Evolutionary conservation across 768 basidiomycete genomes (phyloP), one percentile per base, ranked within the genome.

Genomic region (Auriscalpium microsporum): DNA sequence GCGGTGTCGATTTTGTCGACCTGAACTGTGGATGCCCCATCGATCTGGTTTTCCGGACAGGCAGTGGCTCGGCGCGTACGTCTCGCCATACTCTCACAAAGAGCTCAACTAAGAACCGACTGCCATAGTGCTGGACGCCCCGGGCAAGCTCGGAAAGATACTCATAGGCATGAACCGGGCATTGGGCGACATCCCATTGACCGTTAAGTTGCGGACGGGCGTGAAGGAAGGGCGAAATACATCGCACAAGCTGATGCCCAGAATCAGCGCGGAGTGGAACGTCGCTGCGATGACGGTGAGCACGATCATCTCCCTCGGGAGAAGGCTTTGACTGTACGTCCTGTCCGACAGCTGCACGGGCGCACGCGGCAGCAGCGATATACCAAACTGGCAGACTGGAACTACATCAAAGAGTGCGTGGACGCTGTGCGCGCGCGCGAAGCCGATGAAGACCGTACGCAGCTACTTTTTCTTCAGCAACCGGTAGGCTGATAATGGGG

Each of bases 11-110:
- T 64, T 97, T 96, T 63, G 90, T 94, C 1, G 94, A 99, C 65
- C 72, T 98, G 60, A 99, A 99, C 65, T 90, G 91, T 69, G 94
- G 94, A 8, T 98, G 96, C 69, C 96, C 96, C 4, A 98, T 98
- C 62, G 96, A 99, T 69, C 74, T 97, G 45, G 90, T 99, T 1
- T 96, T 94, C 72, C 88, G 87, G 63, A 79, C 81, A 13, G 94
- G 94, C 3, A 93, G 91, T 54, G 94, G 94, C 0, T 89, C 87
- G 55, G 94, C 94, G 28, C 69, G 93, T 94, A 63, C 50, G 87
- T 84, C 8, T 46, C 34, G 45, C 45, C 19, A 10, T 10, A n/a
- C 37, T 44, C 14, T 9, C 57, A 35, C 23, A 4, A 13, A 19
- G 33, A 16, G 28, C 52, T n/a, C 10, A 8, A 4, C 5, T 21